Base-by-base conservation (phyloP, 257 asterid genomes). In the Misopates orontium region DNA sequence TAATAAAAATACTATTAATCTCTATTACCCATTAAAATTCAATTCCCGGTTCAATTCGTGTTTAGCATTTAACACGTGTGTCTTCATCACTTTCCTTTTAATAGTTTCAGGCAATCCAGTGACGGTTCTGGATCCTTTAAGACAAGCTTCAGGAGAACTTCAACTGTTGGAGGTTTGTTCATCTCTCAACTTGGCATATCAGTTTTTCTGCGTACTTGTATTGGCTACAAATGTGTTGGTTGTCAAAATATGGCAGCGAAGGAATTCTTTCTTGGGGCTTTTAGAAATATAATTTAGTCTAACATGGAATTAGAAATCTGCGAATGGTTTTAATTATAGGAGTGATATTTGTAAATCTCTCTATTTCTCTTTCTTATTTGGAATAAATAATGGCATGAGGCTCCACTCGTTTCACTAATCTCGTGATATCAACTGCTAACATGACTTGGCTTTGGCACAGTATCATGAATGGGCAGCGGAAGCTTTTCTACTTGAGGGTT, bases 401-500 rank as follows among this genome's bases (percentile, higher is more conserved):
- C n/a, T n/a, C n/a, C n/a, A n/a, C 32, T 54, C 4, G 32, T 54
- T 52, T 17, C 59, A 4, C 41, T 56, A 56, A 18, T 56, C 20
- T 10, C 18, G 41, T 59, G 31, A 59, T 24, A 5, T 61, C 9
- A n/a, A 49, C 16, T 36, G 15, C 58, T 56, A 60, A n/a, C n/a
- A n/a, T 40, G 36, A 60, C 49, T 64, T 49, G 73, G 32, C 22
- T 56, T 73, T 52, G 31, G 17, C 54, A 42, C 93, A 92, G 99
- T 83, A 84, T 74, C 95, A 93, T 56, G 97, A 90, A 73, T 68
- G 90, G 76, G 97, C 97, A 21, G 79, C 95, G 8, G 99, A 93
- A 78, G 85, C 92, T 40, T 90, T n/a, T 79, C 80, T 87, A 90
- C 87, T 78, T 93, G 92, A 71, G 84, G 92, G 99, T 96, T 21